Evolutionary conservation across 31 red algal genomes (phyloP), one percentile per base, ranked within the genome.

Genomic region (Endocladia muricata): DNA sequence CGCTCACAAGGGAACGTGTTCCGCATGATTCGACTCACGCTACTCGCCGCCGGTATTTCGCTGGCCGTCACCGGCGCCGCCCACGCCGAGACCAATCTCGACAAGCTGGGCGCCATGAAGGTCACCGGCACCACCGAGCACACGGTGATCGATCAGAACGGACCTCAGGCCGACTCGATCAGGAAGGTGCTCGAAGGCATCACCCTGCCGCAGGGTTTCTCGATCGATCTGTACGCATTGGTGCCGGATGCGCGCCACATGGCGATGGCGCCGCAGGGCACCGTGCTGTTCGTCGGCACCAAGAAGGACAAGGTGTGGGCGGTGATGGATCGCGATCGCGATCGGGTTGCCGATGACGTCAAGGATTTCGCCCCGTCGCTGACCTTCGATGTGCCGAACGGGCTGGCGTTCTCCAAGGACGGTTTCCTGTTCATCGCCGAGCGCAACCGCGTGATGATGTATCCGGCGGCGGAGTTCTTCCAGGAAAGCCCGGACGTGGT

Each of bases 371-470:
- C 44, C 11, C 44, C 44, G 44, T 51, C 44, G 44, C 9, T 51
- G 9, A 19, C 9, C 26, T 63, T 63, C 23, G 59, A 9, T 31
- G 11, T 21, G 9, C 59, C 59, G 11, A 21, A 31, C 28, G 59
- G 59, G 9, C 59, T 25, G 9, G 9, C 13, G 9, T 63, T 63
- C 59, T 21, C 19, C 13, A 31, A 31, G 11, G 59, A 63, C 59
- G 59, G 59, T 28, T 28, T 28, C 59, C 28, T 63, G 13, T 63
- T 19, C 59, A 63, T 63, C 59, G 59, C 59, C 13, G 59, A 63
- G 21, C 19, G 11, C 9, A 63, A 63, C 59, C 44, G 44, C 44
- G 44, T 51, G 9, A 9, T 51, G 44, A 19, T 51, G 44, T 51
- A 13, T 19, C 44, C 44, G 9, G 44, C 44, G 9, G 44, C 44